Base-by-base conservation (phyloP, 352 stramenopile genomes). In the Phytopythium delawarense region DNA sequence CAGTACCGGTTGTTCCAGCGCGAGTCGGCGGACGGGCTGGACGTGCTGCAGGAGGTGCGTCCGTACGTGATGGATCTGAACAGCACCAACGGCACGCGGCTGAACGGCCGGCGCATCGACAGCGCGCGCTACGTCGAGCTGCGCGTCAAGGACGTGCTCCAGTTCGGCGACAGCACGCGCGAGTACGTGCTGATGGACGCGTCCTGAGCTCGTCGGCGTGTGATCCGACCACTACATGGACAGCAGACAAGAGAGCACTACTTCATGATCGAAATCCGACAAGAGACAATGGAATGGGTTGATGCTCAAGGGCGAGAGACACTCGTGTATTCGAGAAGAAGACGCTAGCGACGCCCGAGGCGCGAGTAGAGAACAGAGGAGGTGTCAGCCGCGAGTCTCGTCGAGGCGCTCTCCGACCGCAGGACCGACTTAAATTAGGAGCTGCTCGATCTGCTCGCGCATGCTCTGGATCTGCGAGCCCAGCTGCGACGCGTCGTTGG, bases 391-490 rank as follows among this genome's bases (percentile, higher is more conserved):
- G 50, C 28, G 50, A 39, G 50, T 44, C 50, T 32, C 39, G 21
- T 52, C 58, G 51, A 51, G 16, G 50, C 40, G 57, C 37, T 53
- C 32, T 59, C 37, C 52, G 50, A 52, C 46, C 34, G 32, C 25
- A 39, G 57, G 61, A 21, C 35, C 53, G 34, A 37, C 34, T 98
- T 98, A 99, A 90, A 99, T 99, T 77, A 99, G 89, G 53, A 99
- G 87, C 87, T 99, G 97, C 87, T 99, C 98, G 86, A 99, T 99
- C 81, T 99, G 97, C 71, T 99, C 91, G 74, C 99, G 99, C 87
- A 99, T 98, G 67, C 89, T 95, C 71, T 99, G 88, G 87, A 99
- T 99, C 78, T 99, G 96, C 57, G 88, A 89, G 76, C 98, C 98
- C 49, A 99, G 86, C 87, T 99, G 97, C 64, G 97, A 99, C 37